Percentiles rank a stretch among this genome's conserved stretches.
phyloP scores from a whole-genome alignment of 2,329 filamentous ascomycete species.

The Claviceps cyperi region DNA sequence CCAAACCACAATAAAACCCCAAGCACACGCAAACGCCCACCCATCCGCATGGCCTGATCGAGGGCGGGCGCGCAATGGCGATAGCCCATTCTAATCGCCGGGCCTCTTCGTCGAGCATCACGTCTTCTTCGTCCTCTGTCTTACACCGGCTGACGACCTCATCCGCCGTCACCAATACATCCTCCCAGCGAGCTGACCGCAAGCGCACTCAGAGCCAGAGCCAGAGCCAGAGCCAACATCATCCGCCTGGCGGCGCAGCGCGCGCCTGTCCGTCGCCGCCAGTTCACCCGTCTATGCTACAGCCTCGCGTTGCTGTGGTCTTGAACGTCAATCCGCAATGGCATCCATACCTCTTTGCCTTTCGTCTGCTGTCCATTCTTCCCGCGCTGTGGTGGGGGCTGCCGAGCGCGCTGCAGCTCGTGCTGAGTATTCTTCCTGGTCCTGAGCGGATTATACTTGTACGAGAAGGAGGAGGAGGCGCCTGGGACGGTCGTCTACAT shows the following conservation, averaged over 20 bases:
- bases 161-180: neutral
- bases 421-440: constrained; percentile 44
- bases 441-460: constrained; percentile 17
- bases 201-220: neutral
- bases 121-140: constrained; percentile 6
- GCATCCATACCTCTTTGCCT: constrained; percentile 59
- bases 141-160: constrained; percentile 1
- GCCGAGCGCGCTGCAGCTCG: constrained; percentile 51
- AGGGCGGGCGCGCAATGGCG: constrained; percentile 8
- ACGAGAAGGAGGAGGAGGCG: constrained; percentile 10
- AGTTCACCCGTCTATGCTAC: constrained; percentile 36
- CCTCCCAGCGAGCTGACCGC: neutral
- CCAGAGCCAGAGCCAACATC: neutral
- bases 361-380: constrained; percentile 55
- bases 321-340: constrained; percentile 59
- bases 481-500: neutral
- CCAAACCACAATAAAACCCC: neutral
- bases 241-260: neutral
- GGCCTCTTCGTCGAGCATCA: constrained; percentile 8
- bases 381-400: constrained; percentile 61
- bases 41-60: constrained; percentile 10
- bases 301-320: constrained; percentile 65
- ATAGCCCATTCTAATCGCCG: constrained; percentile 10
- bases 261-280: constrained; percentile 1
- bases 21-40: neutral